A percentile compares a stretch with the other conserved stretches of the same genome.
Conservation (phyloP, 345 rosid species). For the Populus davidiana region DNA sequence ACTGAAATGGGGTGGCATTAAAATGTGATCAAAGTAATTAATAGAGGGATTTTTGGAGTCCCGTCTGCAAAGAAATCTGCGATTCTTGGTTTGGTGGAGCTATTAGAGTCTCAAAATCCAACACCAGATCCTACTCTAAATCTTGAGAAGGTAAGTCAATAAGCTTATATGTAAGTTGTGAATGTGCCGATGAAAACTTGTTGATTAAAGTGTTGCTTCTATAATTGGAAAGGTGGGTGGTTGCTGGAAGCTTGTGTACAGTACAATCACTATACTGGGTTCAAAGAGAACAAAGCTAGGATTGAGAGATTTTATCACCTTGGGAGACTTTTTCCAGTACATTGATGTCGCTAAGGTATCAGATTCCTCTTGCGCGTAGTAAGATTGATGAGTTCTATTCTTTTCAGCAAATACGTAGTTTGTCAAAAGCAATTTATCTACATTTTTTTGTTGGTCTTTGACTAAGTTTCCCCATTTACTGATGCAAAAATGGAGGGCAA, state of each 20-base stretch:
- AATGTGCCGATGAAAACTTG: not conserved
- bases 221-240: constrained; percentile 55
- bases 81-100: constrained; percentile 55
- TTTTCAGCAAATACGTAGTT: not conserved
- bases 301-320: constrained; percentile 71
- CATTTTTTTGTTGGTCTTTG: not conserved
- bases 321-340: constrained; percentile 72
- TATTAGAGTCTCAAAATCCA: constrained; percentile 75
- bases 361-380: not conserved
- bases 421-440: not conserved
- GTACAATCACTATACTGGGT: constrained; percentile 76
- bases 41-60: constrained; percentile 83
- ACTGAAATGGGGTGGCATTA: constrained; percentile 6
- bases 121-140: constrained; percentile 65
- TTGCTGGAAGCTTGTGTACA: constrained; percentile 75
- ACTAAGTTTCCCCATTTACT: constrained; percentile 30
- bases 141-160: constrained; percentile 48
- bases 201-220: constrained; percentile 10
- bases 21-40: constrained; percentile 38
- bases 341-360: constrained; percentile 68
- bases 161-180: not conserved
- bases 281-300: constrained; percentile 82
- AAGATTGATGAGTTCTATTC: not conserved
- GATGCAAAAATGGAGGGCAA: constrained; percentile 64
- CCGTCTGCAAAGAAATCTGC: constrained; percentile 60